Base-by-base conservation (phyloP, 2,329 filamentous ascomycete genomes). In the Ascochyta pisi region DNA sequence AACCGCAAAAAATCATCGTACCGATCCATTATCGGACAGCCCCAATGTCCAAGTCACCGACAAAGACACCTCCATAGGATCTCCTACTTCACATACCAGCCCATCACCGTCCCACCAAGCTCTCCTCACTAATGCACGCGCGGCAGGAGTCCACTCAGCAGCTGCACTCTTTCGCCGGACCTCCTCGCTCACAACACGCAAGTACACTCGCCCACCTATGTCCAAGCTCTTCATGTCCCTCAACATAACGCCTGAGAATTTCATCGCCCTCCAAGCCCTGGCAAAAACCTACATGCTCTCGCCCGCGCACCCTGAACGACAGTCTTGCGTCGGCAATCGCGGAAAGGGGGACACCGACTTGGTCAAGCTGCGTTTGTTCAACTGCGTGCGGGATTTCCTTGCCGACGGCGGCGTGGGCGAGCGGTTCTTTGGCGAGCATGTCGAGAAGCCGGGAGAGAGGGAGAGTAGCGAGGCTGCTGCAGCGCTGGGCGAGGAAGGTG, bases 261-360 rank as follows among this genome's bases (percentile, higher is more conserved):
- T 85, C 58, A 66, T 86, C 15, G 79, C 82, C 44, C 70, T 86
- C 6, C 83, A 85, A 64, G 78, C 81, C 16, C 81, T 81, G 13
- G 83, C 83, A 0, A 86, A 86, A 58, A 68, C 70, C 10, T 86
- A 83, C 64, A 86, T 86, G 84, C 77, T 86, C 5, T 79, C 84
- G 61, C 73, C 80, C n/a, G 69, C 76, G 1, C 76, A 84, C 54
- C 83, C 82, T 0, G 83, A 85, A 57, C 76, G 84, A 16, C 80
- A 82, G 50, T 79, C 80, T n/a, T 85, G 83, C 54, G 82, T 86
- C 8, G 83, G 83, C 3, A 83, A 83, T 58, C 78, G 83, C 40
- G 81, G 82, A 3, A 82, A 80, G 54, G 81, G 81, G 0, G 82
- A 84, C 51, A 80, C 80, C 0, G 83, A 85, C 49, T 82, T 84